A percentile compares a stretch with the other conserved stretches of the same genome.
Evolutionary conservation across 2,329 filamentous ascomycete genomes (phyloP).

Genomic region (Pseudogymnoascus destructans): DNA sequence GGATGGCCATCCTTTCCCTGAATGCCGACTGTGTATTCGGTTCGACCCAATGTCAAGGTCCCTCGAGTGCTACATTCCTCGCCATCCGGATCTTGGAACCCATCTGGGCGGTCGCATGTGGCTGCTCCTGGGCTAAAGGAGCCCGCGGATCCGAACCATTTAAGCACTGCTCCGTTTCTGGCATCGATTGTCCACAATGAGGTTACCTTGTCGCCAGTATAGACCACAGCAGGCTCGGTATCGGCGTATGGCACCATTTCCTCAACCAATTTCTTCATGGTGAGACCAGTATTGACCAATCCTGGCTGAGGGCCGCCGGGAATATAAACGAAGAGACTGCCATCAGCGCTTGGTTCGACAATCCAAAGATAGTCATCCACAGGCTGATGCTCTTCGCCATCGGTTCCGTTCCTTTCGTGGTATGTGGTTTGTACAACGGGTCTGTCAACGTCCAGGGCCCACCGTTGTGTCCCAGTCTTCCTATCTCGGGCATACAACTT

Average conservation of each 20-base stretch:
- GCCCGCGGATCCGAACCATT: conserved; percentile 68
- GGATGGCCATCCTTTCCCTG: conserved; percentile 61
- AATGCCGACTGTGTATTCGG: conserved; percentile 82
- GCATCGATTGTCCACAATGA: conserved; percentile 84
- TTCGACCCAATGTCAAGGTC: conserved; percentile 70
- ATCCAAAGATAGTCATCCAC: conserved; percentile 83
- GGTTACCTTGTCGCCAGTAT: conserved; percentile 83
- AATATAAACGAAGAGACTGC: conserved; percentile 74
- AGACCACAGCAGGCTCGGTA: conserved; percentile 65
- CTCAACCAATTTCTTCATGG: conserved; percentile 80
- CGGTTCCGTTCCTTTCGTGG: conserved; percentile 55
- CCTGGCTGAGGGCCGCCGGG: conserved; percentile 47
- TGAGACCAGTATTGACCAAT: conserved; percentile 54
- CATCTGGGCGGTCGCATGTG: conserved; percentile 49
- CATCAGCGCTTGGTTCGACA: conserved; percentile 80
- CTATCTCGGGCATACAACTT: conserved; percentile 85
- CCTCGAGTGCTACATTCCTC: conserved; percentile 70
- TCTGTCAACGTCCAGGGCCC: conserved; percentile 71
- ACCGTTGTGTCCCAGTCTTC: conserved; percentile 69
- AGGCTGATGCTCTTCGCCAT: conserved; percentile 41
- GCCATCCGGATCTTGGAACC: conserved; percentile 40
- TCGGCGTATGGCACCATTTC: conserved; percentile 65
- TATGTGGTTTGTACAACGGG: conserved; percentile 88
- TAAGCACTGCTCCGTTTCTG: conserved; percentile 66
- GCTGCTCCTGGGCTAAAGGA: conserved; percentile 30